Conservation (phyloP, 2,329 filamentous ascomycete species). For the Nemania sp. region DNA sequence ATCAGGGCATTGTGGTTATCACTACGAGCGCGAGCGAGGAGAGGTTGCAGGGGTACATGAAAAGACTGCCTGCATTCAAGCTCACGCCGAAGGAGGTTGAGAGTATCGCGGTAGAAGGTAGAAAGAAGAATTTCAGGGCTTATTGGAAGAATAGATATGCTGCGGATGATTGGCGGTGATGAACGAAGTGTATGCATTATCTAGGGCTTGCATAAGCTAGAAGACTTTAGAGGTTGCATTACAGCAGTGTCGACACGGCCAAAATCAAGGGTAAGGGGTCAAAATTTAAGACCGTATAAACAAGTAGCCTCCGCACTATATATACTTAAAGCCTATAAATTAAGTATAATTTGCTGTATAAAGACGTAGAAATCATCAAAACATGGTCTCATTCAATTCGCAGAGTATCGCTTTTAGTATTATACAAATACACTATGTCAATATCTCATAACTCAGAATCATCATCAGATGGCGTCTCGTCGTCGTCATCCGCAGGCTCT, state of each 20-base stretch:
- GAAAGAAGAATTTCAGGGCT: constrained; percentile 70
- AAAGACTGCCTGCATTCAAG: constrained; percentile 66
- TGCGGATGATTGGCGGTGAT: constrained; percentile 62
- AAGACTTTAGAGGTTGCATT: too few species aligned
- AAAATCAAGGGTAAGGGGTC: too few species aligned
- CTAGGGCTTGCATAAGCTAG: not conserved
- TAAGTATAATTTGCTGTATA: too few species aligned
- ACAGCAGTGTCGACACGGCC: too few species aligned
- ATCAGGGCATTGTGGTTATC: constrained; percentile 68
- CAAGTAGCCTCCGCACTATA: too few species aligned
- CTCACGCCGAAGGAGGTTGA: constrained; percentile 69
- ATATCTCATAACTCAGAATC: constrained; percentile 61
- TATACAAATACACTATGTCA: constrained; percentile 18
- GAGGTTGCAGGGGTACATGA: constrained; percentile 67
- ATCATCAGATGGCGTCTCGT: constrained; percentile 68
- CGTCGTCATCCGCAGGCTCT: constrained; percentile 51
- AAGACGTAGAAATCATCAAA: not conserved
- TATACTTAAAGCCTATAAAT: too few species aligned
- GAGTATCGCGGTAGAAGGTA: constrained; percentile 66
- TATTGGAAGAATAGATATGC: constrained; percentile 69
- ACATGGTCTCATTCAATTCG: constrained; percentile 29
- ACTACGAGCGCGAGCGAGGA: constrained; percentile 71
- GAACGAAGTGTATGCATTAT: not conserved
- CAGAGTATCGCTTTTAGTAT: constrained; percentile 15
- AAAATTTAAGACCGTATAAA: too few species aligned